phyloP scores from a whole-genome alignment of 2,329 filamentous ascomycete genomes.

The Stenocarpella maydis region DNA sequence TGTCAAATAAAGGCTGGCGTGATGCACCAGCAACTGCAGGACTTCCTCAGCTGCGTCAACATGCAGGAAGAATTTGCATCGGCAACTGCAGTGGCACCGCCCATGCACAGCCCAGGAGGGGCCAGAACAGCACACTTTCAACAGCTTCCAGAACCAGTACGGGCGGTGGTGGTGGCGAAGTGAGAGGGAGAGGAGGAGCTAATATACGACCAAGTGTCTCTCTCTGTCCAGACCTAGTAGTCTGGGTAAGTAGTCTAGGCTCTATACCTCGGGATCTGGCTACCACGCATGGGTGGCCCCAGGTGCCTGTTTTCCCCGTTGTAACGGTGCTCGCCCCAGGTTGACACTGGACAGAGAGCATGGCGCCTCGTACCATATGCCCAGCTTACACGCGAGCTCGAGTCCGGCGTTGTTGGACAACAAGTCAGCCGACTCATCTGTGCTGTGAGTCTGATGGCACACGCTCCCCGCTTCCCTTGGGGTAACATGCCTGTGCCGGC shows the following conservation, averaged over 20 bases:
- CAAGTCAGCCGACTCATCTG: slow-evolving; percentile 9
- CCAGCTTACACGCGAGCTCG: slow-evolving; percentile 8
- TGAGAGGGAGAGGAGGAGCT: too few relatives aligned
- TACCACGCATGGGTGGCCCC: slow-evolving; percentile 7
- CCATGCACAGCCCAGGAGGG: neutral
- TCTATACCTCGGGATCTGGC: neutral
- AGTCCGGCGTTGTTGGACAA: slow-evolving; percentile 1
- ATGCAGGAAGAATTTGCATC: slow-evolving; percentile 21
- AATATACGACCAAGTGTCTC: too few relatives aligned
- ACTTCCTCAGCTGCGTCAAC: slow-evolving; percentile 5
- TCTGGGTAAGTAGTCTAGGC: too few relatives aligned
- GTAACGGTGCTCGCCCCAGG: slow-evolving; percentile 21
- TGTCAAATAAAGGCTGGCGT: slow-evolving; percentile 23
- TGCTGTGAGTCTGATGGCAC: neutral
- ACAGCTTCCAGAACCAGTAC: neutral
- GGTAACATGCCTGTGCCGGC: neutral
- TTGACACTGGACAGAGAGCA: too few relatives aligned
- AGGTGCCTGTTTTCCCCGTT: neutral
- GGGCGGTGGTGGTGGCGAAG: neutral
- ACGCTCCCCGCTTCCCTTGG: neutral
- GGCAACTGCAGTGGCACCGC: slow-evolving; percentile 25
- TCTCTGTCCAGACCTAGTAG: slow-evolving; percentile 1
- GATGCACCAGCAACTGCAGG: slow-evolving; percentile 23
- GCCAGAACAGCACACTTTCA: slow-evolving; percentile 1
- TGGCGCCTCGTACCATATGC: slow-evolving; percentile 12